phyloP scores from a whole-genome alignment of 179 eudicot species.

The Silene coronaria region DNA sequence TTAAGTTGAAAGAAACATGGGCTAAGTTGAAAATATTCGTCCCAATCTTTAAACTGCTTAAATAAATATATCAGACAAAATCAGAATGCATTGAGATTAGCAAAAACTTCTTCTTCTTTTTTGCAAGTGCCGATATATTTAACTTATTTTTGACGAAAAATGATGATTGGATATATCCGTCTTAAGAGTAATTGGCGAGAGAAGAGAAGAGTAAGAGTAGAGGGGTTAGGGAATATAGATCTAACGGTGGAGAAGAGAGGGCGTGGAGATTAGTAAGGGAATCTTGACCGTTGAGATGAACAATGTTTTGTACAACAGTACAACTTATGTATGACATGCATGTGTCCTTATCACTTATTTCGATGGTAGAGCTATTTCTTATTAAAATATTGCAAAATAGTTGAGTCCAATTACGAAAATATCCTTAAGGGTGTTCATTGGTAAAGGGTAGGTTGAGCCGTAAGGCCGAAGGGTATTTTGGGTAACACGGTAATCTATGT shows the following conservation, averaged over 20 bases:
- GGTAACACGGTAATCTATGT: conserved; percentile 16
- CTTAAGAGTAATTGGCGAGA: no score
- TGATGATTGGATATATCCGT: no score
- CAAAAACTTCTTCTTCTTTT: no score
- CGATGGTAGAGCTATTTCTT: conserved; percentile 28
- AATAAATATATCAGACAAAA: no score
- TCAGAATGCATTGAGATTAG: no score
- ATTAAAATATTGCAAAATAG: neutral
- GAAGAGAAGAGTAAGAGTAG: no score
- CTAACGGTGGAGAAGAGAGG: conserved; percentile 18
- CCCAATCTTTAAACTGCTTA: no score
- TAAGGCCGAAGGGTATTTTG: conserved; percentile 10
- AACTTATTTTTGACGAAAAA: no score
- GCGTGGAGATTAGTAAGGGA: conserved; percentile 24
- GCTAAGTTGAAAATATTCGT: no score
- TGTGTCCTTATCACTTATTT: conserved; percentile 50
- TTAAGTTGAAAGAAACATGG: no score
- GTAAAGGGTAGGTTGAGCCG: neutral
- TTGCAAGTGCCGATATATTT: no score
- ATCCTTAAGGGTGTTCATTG: neutral
- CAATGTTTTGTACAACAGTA: neutral
- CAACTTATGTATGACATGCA: conserved; percentile 34
- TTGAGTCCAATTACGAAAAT: neutral
- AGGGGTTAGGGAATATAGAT: neutral
- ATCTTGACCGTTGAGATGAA: conserved; percentile 41